A percentile compares a stretch with the other conserved stretches of the same genome.
Conservation (phyloP, 495 filamentous ascomycete genomes). For the Apiosordaria backusii region DNA sequence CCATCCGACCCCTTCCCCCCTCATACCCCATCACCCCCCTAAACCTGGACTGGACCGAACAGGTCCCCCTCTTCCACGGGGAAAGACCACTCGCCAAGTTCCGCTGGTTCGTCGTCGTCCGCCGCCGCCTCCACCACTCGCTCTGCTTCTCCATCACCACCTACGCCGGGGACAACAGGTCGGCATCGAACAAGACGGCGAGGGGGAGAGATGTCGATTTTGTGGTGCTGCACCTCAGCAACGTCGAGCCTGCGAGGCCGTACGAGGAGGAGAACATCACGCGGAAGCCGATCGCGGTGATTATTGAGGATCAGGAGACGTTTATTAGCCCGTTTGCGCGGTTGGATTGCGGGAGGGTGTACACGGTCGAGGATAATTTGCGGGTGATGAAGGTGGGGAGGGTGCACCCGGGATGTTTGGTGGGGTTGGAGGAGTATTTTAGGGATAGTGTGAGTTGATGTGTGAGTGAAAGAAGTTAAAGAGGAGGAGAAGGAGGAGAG, state of each 20-base stretch:
- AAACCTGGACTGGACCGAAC: constrained; percentile 15
- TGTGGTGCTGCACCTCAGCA: constrained; percentile 28
- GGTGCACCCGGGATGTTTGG: constrained; percentile 25
- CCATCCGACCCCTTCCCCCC: not conserved
- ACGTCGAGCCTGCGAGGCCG: constrained; percentile 25
- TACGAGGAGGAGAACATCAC: constrained; percentile 25
- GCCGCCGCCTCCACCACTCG: constrained; percentile 27
- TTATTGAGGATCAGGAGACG: constrained; percentile 31
- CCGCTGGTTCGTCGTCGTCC: constrained; percentile 36
- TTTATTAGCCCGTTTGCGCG: constrained; percentile 33
- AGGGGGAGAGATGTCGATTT: constrained; percentile 20
- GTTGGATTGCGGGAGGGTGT: constrained; percentile 32
- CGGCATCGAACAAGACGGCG: constrained; percentile 3
- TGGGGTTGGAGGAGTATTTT: constrained; percentile 29
- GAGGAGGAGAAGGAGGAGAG: too few species aligned
- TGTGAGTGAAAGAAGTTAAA: too few species aligned
- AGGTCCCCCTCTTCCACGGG: constrained; percentile 20
- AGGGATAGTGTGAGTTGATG: constrained; percentile 18
- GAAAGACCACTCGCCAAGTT: constrained; percentile 25
- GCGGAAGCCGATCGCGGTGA: constrained; percentile 26
- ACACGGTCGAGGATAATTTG: constrained; percentile 35
- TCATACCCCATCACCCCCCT: not conserved
- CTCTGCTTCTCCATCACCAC: constrained; percentile 36
- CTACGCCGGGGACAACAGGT: constrained; percentile 5
- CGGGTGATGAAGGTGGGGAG: constrained; percentile 33